Conservation (phyloP, 2,329 filamentous ascomycete genomes). For the Apiospora malaysiana region DNA sequence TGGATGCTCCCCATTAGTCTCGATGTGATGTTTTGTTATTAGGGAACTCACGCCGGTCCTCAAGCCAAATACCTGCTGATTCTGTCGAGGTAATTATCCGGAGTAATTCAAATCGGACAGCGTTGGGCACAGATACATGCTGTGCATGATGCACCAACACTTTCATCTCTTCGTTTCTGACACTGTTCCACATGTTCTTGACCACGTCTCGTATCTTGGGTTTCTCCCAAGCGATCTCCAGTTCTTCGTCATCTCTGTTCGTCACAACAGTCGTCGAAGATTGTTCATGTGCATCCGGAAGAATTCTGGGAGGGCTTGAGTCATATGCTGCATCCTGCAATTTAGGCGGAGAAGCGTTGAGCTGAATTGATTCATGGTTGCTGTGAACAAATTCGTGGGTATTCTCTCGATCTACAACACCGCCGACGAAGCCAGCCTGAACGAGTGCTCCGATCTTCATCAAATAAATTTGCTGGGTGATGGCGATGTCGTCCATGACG, state of each 20-base stretch:
- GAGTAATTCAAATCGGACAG: background rate
- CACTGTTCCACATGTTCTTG: background rate
- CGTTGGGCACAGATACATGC: background rate
- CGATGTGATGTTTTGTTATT: background rate
- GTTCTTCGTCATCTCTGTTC: background rate
- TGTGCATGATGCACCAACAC: background rate
- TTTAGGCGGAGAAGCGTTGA: background rate
- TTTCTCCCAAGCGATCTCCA: background rate
- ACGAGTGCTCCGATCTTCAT: background rate
- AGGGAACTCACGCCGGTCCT: background rate
- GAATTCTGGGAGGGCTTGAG: background rate
- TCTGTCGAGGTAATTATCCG: background rate
- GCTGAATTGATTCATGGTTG: background rate
- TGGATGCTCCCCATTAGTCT: background rate
- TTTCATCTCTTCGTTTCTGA: background rate
- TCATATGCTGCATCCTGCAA: background rate
- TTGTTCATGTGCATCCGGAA: background rate
- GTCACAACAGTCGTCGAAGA: background rate
- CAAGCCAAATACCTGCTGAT: background rate
- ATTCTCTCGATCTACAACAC: background rate
- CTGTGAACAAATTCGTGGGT: background rate
- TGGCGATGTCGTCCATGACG: background rate
- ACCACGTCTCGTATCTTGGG: background rate
- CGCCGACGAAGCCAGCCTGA: background rate
- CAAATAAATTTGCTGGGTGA: background rate